Evolutionary conservation across 75 land plant genomes (phyloP).

Genomic region (Cupressus sempervirens): DNA sequence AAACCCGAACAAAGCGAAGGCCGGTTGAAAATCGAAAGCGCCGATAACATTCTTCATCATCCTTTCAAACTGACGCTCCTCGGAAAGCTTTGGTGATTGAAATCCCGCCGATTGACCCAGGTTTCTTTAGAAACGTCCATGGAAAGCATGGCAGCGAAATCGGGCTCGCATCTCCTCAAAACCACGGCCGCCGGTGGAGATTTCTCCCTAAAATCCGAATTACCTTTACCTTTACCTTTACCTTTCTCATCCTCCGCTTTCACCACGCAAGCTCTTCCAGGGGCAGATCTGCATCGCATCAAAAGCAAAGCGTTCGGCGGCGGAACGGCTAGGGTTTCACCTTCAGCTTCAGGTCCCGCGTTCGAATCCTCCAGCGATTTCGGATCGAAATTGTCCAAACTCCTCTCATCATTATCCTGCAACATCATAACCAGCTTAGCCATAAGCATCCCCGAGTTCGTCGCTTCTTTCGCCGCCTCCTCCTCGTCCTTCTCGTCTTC

Average conservation of each 20-base stretch:
- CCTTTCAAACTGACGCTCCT: conserved; percentile 7
- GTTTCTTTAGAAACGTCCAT: conserved; percentile 64
- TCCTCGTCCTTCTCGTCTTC: conserved; percentile 55
- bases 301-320: conserved; percentile 61
- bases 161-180: conserved; percentile 41
- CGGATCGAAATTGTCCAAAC: not conserved
- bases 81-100: not conserved
- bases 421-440: conserved; percentile 63
- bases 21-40: too few species aligned
- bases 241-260: conserved; percentile 15
- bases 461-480: conserved; percentile 9
- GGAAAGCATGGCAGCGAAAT: conserved; percentile 38
- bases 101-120: conserved; percentile 32
- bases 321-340: conserved; percentile 17
- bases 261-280: conserved; percentile 34
- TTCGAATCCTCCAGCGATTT: not conserved
- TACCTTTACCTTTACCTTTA: conserved; percentile 18
- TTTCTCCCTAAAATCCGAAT: not conserved
- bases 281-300: conserved; percentile 75
- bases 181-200: conserved; percentile 15
- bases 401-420: conserved; percentile 27
- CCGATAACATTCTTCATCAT: not conserved
- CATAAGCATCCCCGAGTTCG: conserved; percentile 27
- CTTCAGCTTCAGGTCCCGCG: conserved; percentile 3
- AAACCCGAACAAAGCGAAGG: too few species aligned